Evolutionary conservation across 768 basidiomycete species (phyloP).

Genomic region (Lactifluus volemus): DNA sequence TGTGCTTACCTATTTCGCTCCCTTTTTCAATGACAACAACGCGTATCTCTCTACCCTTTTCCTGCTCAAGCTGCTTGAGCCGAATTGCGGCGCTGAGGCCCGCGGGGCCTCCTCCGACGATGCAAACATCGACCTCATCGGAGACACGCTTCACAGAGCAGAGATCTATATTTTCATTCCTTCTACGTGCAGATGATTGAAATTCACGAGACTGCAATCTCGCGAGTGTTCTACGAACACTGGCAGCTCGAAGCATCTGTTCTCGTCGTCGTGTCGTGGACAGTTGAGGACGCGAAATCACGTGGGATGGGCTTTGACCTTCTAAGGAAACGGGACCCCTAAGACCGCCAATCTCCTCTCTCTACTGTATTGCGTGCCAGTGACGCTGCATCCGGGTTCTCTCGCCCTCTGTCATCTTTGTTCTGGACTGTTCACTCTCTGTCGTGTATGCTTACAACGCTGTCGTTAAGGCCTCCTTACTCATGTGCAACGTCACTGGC

Average conservation of each 20-base stretch:
- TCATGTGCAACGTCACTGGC: too few relatives aligned
- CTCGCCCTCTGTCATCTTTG: too few relatives aligned
- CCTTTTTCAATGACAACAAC: slow-evolving; percentile 97
- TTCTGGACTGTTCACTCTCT: too few relatives aligned
- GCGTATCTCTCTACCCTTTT: slow-evolving; percentile 70
- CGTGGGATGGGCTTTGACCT: background rate
- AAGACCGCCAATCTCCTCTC: background rate
- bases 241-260: slow-evolving; percentile 11
- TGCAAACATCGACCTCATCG: slow-evolving; percentile 94
- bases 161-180: slow-evolving; percentile 41
- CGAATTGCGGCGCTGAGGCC: slow-evolving; percentile 94
- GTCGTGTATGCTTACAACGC: too few relatives aligned
- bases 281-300: slow-evolving; percentile 1
- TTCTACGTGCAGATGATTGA: slow-evolving; percentile 23
- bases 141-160: slow-evolving; percentile 66
- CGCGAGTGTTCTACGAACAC: slow-evolving; percentile 2
- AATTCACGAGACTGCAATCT: slow-evolving; percentile 15
- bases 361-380: too few relatives aligned
- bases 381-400: too few relatives aligned
- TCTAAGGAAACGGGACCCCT: background rate
- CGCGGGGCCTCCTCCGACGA: slow-evolving; percentile 93
- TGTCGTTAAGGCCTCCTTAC: too few relatives aligned
- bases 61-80: slow-evolving; percentile 83
- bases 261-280: background rate
- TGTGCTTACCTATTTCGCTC: slow-evolving; percentile 70